Evolutionary conservation across 495 filamentous ascomycete species (phyloP).

Genomic region (Penicillium simplicissimum): DNA sequence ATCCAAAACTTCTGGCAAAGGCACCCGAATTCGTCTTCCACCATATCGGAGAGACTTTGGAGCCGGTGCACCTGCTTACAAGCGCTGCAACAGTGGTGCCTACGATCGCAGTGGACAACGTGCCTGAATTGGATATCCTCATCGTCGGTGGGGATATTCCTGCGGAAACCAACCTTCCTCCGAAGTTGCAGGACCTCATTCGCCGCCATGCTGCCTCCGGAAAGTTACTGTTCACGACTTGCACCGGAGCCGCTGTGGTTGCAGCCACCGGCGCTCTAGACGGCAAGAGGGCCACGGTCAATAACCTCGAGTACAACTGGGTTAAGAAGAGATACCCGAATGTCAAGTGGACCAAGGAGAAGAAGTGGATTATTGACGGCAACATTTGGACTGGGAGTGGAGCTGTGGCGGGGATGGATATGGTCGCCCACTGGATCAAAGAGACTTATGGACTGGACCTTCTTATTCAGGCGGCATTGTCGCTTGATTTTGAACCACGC

Average conservation of each 20-base stretch:
- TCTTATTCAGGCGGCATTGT: not conserved
- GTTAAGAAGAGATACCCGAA: conserved; percentile 16
- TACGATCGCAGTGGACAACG: not conserved
- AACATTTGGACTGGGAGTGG: conserved; percentile 40
- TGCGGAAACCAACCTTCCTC: not conserved
- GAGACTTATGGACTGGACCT: not conserved
- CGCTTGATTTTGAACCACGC: not conserved
- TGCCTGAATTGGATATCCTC: not conserved
- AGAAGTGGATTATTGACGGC: conserved; percentile 38
- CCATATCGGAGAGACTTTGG: not conserved
- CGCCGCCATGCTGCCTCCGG: not conserved
- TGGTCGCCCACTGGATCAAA: conserved; percentile 21
- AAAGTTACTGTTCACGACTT: not conserved
- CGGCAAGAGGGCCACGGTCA: not conserved
- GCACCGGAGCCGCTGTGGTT: not conserved
- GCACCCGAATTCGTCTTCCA: not conserved
- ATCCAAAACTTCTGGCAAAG: not conserved
- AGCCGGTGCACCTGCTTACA: not conserved
- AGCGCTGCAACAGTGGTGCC: not conserved
- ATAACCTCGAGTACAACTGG: not conserved
- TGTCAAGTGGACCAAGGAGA: conserved; percentile 36
- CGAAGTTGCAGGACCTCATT: not conserved
- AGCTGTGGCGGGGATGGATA: conserved; percentile 40
- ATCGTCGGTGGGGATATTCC: not conserved
- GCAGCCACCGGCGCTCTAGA: not conserved